A percentile compares a stretch with the other conserved stretches of the same genome.
Conservation (phyloP, 2,329 filamentous ascomycete genomes). For the Pseudonectria buxi region DNA sequence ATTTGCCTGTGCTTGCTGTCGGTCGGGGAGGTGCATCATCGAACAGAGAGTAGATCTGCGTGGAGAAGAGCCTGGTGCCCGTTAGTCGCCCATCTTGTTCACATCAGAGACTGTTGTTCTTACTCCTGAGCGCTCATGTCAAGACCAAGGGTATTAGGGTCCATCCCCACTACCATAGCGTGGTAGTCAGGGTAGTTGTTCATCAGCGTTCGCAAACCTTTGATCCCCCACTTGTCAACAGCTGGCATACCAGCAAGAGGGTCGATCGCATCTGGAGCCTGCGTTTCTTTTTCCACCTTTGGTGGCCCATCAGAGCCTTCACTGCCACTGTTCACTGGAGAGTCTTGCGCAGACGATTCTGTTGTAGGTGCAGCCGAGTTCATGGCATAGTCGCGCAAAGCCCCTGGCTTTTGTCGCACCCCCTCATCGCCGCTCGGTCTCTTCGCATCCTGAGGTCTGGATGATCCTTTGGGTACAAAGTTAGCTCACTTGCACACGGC, state of each 20-base stretch:
- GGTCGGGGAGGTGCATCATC: slow-evolving; percentile 54
- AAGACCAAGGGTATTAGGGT: slow-evolving; percentile 50
- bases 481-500: slow-evolving; percentile 14
- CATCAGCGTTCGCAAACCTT: slow-evolving; percentile 57
- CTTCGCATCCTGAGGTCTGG: slow-evolving; percentile 40
- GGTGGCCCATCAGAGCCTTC: slow-evolving; percentile 33
- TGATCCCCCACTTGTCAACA: slow-evolving; percentile 58
- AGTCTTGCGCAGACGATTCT: slow-evolving; percentile 28
- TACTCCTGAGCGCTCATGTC: slow-evolving; percentile 54
- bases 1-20: slow-evolving; percentile 43
- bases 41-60: slow-evolving; percentile 55
- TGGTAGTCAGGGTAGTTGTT: slow-evolving; percentile 58
- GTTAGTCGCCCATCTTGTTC: slow-evolving; percentile 11
- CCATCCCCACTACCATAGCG: slow-evolving; percentile 53
- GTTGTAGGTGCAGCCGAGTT: slow-evolving; percentile 24
- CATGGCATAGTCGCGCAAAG: slow-evolving; percentile 38
- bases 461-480: slow-evolving; percentile 16
- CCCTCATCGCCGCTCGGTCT: slow-evolving; percentile 36
- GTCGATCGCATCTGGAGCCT: slow-evolving; percentile 42
- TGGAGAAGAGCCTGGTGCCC: slow-evolving; percentile 43
- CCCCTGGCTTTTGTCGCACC: slow-evolving; percentile 36
- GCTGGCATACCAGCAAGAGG: slow-evolving; percentile 55
- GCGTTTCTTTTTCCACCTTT: slow-evolving; percentile 37
- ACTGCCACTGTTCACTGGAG: slow-evolving; percentile 40
- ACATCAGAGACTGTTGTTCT: slow-evolving; percentile 20